Evolutionary conservation across 805 yeast genomes (phyloP), one percentile per base, ranked within the genome.

Genomic region (Torulaspora maleeae): DNA sequence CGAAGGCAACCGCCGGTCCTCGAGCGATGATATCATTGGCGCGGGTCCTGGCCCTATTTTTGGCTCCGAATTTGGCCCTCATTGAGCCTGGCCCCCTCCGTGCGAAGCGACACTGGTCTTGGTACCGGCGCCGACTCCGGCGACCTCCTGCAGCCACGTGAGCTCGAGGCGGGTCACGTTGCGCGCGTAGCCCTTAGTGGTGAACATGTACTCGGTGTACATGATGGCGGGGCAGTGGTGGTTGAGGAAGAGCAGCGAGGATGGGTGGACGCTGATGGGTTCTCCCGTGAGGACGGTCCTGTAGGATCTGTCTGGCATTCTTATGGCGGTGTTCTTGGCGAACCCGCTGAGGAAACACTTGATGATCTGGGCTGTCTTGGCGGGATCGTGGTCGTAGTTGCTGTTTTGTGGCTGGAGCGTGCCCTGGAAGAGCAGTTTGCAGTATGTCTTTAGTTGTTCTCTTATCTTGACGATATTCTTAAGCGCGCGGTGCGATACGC

Each of bases 151-250:
- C 39, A 93, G 66, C 98, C 98, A 91, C 12, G 79, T 77, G 44
- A 87, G 67, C 59, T 87, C 86, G 20, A 93, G 76, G 12, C 83
- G 80, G 39, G 89, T 82, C n/a, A 90, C 95, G 50, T 74, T 83
- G 56, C 99, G 74, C 0, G 95, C 98, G 59, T 90, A 93, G 0
- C 96, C 95, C 63, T 88, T 88, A 11, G 90, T 77, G 0, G 99
- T 93, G 63, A 77, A 91, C 12, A 93, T 97, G 61, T 86, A 90
- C 66, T 93, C 99, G 29, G 89, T 81, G 69, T 88, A 93, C 95
- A 93, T 83, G 44, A 93, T 81, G 1, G 95, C 95, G 53, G 91
- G 95, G 36, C 80, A 73, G 53, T 78, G 77, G 52, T 77, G 77
- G 5, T 96, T 96, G 32, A 60, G 50, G 66, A 91, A 93, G 33